Evolutionary conservation across 352 stramenopile species (phyloP), one percentile per base, ranked within the genome.

Genomic region (Phytophthora megakarya): DNA sequence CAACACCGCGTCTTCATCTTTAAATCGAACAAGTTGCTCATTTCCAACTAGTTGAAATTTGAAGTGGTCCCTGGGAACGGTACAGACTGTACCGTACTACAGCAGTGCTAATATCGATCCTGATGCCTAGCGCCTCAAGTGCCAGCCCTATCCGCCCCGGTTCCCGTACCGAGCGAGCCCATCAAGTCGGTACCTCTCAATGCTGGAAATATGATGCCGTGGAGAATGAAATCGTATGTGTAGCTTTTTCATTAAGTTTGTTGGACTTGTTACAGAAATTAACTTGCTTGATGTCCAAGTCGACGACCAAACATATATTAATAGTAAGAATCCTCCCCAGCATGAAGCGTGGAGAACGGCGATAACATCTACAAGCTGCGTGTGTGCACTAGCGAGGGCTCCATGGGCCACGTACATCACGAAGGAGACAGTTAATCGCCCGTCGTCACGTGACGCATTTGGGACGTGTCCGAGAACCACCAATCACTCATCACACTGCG

Each of bases 381-480:
- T 21, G 44, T 96, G 19, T 84, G 81, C 50, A 93, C 94, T 65
- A 82, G 73, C 25, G 84, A 96, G 65, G 92, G 85, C 62, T 93
- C 84, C 25, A 93, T 93, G 83, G 84, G 69, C 79, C 6, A 18
- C 60, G 8, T n/a, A n/a, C n/a, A n/a, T n/a, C n/a, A 87, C 79
- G 32, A 81, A 90, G 33, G 80, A 91, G 5, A 85, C 73, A 22
- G 7, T 70, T 45, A 89, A 86, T 46, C 84, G 84, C 3, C 80
- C 82, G 71, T 88, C 42, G 69, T 98, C 6, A 92, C 95, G 47
- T 79, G 98, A 35, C 85, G 96, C 16, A 97, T 99, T 21, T 91
- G 98, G 62, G 96, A 99, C 67, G 93, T 99, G 28, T 98, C 88
- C 3, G 98, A 98, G 77, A 99, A 98, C 80, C 95, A 98, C 65